Evolutionary conservation across 2,329 filamentous ascomycete genomes (phyloP), one percentile per base, ranked within the genome.

Genomic region (Aureobasidium pullulans): DNA sequence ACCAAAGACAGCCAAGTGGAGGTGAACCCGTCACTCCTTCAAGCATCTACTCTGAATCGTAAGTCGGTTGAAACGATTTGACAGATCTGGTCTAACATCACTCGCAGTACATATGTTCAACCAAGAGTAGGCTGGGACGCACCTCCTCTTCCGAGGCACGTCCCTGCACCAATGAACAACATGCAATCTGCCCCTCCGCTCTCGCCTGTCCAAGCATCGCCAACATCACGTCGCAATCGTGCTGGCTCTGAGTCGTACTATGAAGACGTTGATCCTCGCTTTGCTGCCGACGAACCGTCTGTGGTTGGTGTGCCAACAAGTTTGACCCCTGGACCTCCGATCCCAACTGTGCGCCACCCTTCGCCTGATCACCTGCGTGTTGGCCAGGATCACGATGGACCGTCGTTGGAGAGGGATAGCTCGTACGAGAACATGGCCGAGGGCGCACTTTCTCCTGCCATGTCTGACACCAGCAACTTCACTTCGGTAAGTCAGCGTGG

Each of bases 261-360:
- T 69, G 94, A 97, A 78, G 93, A 97, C 71, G 84, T 96, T 11
- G 91, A 96, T 65, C 91, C 93, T 46, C 88, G 86, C 60, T 97
- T 96, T 68, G 88, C 85, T 36, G 81, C 84, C 60, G 73, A 75
- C 29, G 58, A 66, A 57, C 62, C 63, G 65, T 62, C 47, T 62
- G 58, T 40, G 65, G 72, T 68, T 42, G 65, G 67, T 19, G 31
- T 61, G 4, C 52, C 62, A 19, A 59, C 44, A 53, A 62, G 61
- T 28, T 40, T 57, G 37, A 40, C 61, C 34, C 56, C 60, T 47
- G 64, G 49, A 15, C 43, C 67, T 52, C 52, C 29, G 11, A 63
- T 67, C n/a, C 65, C 66, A 10, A 62, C 63, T 23, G 64, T 62
- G 5, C 60, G 64, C 44, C 60, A 57, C n/a, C 43, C 61, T 31